Base-by-base conservation (phyloP, 1,284 basidiomycete genomes). In the Athelia sp. region DNA sequence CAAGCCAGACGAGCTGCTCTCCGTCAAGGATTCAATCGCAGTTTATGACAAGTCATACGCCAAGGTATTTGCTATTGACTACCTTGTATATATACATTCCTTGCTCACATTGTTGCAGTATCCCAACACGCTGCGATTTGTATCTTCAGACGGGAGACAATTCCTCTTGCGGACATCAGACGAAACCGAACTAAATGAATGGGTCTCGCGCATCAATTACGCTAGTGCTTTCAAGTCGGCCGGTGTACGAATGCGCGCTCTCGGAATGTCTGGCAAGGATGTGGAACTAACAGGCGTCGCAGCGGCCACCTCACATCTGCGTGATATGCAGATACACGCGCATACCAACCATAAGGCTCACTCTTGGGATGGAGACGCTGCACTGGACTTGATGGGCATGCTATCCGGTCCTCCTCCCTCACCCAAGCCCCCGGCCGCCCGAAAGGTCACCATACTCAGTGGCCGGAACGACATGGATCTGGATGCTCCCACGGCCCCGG, bases 191-290 rank as follows among this genome's bases (percentile, higher is more conserved):
- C 81, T 93, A 75, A 90, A 96, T 62, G 82, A 88, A 55, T 99
- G 96, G 96, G 86, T 98, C 56, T 79, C 87, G 29, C 78, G 82
- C 42, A 93, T 99, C 64, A 99, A 99, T 68, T 98, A 97, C 64
- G 94, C 93, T 6, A 89, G 92, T 52, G 78, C 90, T 8, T 98
- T 98, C 79, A 93, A 87, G 66, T 84, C 90, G 1, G 79, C 83
- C 8, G 89, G 87, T n/a, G 76, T 98, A 40, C 79, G 84, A 43
- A 93, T 97, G 79, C 83, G 93, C 14, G 78, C 87, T 0, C 67
- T 78, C 10, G 81, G 79, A 11, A 81, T 92, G 74, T 79, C 83
- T 19, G 74, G 77, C 45, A 77, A 77, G 56, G 87, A 87, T 58
- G 81, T 88, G 24, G 79, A 87, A 51, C 73, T 90, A 42, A 88